phyloP scores from a whole-genome alignment of 1,139 yeast species.

The Geotrichum europaeum region DNA sequence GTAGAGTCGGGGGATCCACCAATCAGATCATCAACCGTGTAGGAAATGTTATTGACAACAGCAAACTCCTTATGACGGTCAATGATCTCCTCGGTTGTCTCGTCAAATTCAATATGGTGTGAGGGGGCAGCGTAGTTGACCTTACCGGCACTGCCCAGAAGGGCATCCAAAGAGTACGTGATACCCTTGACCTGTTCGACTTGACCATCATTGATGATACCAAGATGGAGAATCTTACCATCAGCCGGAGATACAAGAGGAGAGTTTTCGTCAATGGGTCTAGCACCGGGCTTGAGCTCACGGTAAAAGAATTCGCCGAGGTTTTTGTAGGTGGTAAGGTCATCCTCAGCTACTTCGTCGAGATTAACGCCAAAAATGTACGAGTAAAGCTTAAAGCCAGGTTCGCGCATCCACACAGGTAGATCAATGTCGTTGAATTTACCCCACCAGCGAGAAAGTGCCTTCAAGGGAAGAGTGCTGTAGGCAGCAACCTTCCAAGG shows the following conservation, averaged over 20 bases:
- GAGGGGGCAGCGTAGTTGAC: conserved; percentile 55
- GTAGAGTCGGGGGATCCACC: conserved; percentile 39
- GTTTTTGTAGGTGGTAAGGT: conserved; percentile 66
- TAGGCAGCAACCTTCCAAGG: conserved; percentile 89
- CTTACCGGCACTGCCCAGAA: conserved; percentile 52
- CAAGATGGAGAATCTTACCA: conserved; percentile 83
- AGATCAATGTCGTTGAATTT: conserved; percentile 72
- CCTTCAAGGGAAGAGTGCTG: conserved; percentile 84
- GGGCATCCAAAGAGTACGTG: conserved; percentile 84
- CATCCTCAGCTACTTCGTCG: conserved; percentile 82
- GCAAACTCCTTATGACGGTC: conserved; percentile 74
- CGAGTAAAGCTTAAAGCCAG: conserved; percentile 75
- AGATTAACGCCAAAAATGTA: conserved; percentile 80
- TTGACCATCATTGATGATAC: conserved; percentile 71
- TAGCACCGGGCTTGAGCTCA: conserved; percentile 65
- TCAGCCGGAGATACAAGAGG: conserved; percentile 84
- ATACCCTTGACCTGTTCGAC: conserved; percentile 97
- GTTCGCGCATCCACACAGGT: conserved; percentile 84
- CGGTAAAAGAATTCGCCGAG: conserved; percentile 90
- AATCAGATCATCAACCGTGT: conserved; percentile 61
- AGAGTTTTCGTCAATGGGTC: conserved; percentile 63
- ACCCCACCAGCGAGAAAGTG: conserved; percentile 93
- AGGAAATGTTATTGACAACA: conserved; percentile 64
- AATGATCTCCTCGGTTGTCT: conserved; percentile 29
- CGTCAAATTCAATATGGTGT: conserved; percentile 45